Evolutionary conservation across 257 asterid species (phyloP), one percentile per base, ranked within the genome.

Genomic region (Gentiana macrophylla): DNA sequence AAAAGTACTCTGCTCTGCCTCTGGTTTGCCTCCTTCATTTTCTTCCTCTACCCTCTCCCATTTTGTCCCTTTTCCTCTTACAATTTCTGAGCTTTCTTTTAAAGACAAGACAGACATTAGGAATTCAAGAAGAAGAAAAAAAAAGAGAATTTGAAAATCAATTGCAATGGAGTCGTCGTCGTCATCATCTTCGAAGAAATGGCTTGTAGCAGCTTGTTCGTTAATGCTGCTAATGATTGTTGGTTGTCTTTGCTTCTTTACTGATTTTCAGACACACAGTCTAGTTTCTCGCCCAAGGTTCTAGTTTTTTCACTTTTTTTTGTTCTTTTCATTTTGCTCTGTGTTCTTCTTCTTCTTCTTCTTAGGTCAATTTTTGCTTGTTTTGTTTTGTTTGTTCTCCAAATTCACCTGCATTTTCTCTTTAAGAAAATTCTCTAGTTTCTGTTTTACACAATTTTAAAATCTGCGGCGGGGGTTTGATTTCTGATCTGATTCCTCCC

Each of bases 251-350:
- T 75, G 76, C 10, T 72, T 74, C 56, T 60, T 61, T 9, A 70
- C 78, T 4, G 62, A 69, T 34, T 77, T 68, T 12, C 66, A 60
- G 43, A 74, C 52, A n/a, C 56, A 65, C 6, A 74, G 63, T 11
- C 72, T 56, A 50, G 57, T 67, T 45, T 65, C 66, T 1, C 56
- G 55, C 41, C 35, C 53, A 53, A 84, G 96, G 96, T 86, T 24
- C 24, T 24, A 24, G 24, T 24, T 24, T 24, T 24, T 24, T 24
- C 24, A 24, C 24, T 24, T 24, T 24, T 24, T 24, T 24, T 24
- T 24, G 24, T 24, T 24, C 24, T 24, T 51, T 34, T 49, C 38
- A 41, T 32, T 32, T 50, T 3, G 4, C 32, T 2, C 5, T 34
- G 32, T 52, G 11, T n/a, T 15, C 44, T 6, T 44, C 11, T 12